phyloP scores from a whole-genome alignment of 2,329 filamentous ascomycete genomes.

The Hymenoscyphus fraxineus region DNA sequence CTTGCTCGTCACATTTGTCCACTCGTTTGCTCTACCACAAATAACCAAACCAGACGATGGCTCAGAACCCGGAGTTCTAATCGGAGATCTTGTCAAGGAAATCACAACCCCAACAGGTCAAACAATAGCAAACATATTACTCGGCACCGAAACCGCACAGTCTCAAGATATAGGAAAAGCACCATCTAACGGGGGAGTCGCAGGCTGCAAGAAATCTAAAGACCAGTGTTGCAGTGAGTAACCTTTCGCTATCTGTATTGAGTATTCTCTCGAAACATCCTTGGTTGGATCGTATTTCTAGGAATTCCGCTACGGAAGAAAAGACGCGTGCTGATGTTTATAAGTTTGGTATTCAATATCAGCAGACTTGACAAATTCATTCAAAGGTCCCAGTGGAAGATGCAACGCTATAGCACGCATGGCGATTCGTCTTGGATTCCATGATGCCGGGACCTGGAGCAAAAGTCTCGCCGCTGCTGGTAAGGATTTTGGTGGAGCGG shows the following conservation, averaged over 20 bases:
- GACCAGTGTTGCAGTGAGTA: conserved; percentile 17
- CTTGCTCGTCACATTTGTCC: background rate
- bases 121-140: conserved; percentile 14
- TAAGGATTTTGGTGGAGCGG: conserved; percentile 42
- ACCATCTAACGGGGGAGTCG: conserved; percentile 3
- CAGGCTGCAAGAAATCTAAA: conserved; percentile 8
- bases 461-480: conserved; percentile 23
- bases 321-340: background rate
- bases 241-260: background rate
- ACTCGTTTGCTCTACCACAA: background rate
- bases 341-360: conserved; percentile 19
- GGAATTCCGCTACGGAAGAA: background rate
- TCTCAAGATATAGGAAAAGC: conserved; percentile 6
- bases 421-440: conserved; percentile 46
- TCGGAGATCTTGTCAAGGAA: conserved; percentile 7
- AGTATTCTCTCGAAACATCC: background rate
- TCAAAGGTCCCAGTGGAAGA: conserved; percentile 13
- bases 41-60: background rate
- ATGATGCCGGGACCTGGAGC: conserved; percentile 46
- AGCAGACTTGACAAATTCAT: conserved; percentile 16
- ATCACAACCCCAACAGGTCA: conserved; percentile 13
- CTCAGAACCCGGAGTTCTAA: background rate
- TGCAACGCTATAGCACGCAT: conserved; percentile 44
- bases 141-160: conserved; percentile 12
- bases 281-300: background rate